Conservation (phyloP, 78 protist species). For the Cavenderia fasciculata region DNA sequence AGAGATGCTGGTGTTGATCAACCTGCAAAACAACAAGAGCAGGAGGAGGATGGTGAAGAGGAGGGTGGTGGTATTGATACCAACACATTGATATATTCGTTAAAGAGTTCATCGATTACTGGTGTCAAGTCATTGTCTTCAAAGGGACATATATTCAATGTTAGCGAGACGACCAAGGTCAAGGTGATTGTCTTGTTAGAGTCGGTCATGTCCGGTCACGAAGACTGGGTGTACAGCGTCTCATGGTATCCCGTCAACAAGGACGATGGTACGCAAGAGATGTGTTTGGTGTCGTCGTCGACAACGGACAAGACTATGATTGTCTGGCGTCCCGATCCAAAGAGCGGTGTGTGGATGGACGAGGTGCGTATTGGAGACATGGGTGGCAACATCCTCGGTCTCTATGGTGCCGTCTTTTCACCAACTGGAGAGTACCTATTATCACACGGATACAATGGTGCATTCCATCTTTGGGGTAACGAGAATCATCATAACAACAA, state of each 20-base stretch:
- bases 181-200: conserved; percentile 51
- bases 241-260: conserved; percentile 63
- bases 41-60: background rate
- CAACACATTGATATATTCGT: too few species aligned
- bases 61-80: conserved; percentile 38
- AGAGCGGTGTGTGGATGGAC: conserved; percentile 79
- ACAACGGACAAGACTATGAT: conserved; percentile 81
- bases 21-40: conserved; percentile 1
- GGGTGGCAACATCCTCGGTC: conserved; percentile 84
- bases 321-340: conserved; percentile 68
- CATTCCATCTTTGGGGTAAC: conserved; percentile 66
- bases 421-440: conserved; percentile 39
- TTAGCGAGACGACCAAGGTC: background rate
- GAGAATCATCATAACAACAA: too few species aligned
- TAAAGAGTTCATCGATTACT: too few species aligned
- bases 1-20: conserved; percentile 67
- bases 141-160: conserved; percentile 65
- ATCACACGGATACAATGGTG: conserved; percentile 82
- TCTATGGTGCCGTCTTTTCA: conserved; percentile 52
- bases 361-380: conserved; percentile 75
- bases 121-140: conserved; percentile 41
- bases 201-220: conserved; percentile 79
- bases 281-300: conserved; percentile 66
- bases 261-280: too few species aligned
- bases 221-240: conserved; percentile 73